Conservation (phyloP, 2,329 filamentous ascomycete species). For the Aspergillus japonicus region DNA sequence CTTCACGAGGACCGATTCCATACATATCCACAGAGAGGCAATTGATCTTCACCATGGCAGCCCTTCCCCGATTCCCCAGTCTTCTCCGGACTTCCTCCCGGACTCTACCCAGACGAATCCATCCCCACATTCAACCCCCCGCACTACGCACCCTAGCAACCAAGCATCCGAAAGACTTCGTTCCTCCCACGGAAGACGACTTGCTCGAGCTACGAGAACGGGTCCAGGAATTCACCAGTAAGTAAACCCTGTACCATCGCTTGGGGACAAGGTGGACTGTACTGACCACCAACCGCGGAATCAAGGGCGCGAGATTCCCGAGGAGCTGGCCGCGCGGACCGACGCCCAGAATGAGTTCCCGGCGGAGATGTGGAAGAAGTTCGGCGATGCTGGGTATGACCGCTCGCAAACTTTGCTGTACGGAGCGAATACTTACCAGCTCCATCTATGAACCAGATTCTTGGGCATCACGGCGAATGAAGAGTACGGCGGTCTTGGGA, state of each 20-base stretch:
- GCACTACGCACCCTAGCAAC: conserved; percentile 56
- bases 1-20: background rate
- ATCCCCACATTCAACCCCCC: conserved; percentile 32
- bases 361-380: conserved; percentile 85
- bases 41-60: conserved; percentile 31
- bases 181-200: conserved; percentile 67
- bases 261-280: background rate
- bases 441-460: conserved; percentile 53
- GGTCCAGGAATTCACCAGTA: conserved; percentile 80
- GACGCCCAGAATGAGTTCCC: conserved; percentile 88
- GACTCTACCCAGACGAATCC: conserved; percentile 25
- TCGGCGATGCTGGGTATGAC: conserved; percentile 73
- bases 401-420: no score
- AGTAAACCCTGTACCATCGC: conserved; percentile 7
- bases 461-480: conserved; percentile 92
- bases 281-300: background rate
- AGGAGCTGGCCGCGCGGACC: conserved; percentile 77
- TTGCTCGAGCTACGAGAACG: conserved; percentile 77
- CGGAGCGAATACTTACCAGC: background rate
- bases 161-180: conserved; percentile 66
- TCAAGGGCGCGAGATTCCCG: conserved; percentile 74
- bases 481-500: conserved; percentile 80
- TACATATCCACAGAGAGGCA: background rate
- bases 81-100: conserved; percentile 35
- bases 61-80: conserved; percentile 29